These are phyloP conservation scores for Lactuca sativa DNA, from an alignment of 129 eudicot species.

Conservation along the genomic window DNA sequence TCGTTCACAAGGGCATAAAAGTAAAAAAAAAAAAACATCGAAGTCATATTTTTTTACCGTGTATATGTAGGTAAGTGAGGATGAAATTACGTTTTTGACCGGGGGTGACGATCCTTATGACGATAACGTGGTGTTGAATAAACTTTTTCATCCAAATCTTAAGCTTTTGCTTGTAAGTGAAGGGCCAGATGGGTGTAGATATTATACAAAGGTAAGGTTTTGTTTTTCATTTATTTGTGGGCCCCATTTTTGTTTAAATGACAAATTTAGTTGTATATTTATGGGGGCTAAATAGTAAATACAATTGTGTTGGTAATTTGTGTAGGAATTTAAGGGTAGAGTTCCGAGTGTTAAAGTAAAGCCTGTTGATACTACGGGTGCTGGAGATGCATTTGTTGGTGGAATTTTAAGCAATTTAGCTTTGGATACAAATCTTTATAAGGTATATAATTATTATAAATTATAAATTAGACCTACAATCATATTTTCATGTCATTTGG, in stretches of 20 bases:
- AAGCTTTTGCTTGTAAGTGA: constrained; percentile 64
- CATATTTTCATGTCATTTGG: constrained; percentile 7
- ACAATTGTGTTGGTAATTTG: not conserved
- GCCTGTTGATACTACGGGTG: constrained; percentile 48
- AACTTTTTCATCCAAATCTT: constrained; percentile 54
- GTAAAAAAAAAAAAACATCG: not conserved
- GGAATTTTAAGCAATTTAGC: constrained; percentile 67
- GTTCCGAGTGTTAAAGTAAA: constrained; percentile 39
- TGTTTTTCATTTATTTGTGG: not conserved
- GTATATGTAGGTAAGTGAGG: constrained; percentile 46
- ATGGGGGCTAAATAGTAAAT: too few relatives aligned
- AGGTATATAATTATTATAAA: constrained; percentile 39
- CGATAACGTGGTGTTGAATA: constrained; percentile 44
- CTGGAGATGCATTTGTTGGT: constrained; percentile 48
- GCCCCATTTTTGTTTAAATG: not conserved
- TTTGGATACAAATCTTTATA: constrained; percentile 48
- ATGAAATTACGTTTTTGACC: constrained; percentile 57
- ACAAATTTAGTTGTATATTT: too few relatives aligned
- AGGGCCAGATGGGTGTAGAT: constrained; percentile 61
- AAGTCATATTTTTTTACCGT: not conserved
- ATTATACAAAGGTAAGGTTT: constrained; percentile 51
- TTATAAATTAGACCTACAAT: constrained; percentile 3
- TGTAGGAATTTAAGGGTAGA: constrained; percentile 44
- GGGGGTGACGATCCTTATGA: constrained; percentile 40
- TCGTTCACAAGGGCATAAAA: not conserved